These are phyloP conservation scores for Teunomyces panamensis DNA, from an alignment of 805 yeast genomes.

Conservation along the genomic window DNA sequence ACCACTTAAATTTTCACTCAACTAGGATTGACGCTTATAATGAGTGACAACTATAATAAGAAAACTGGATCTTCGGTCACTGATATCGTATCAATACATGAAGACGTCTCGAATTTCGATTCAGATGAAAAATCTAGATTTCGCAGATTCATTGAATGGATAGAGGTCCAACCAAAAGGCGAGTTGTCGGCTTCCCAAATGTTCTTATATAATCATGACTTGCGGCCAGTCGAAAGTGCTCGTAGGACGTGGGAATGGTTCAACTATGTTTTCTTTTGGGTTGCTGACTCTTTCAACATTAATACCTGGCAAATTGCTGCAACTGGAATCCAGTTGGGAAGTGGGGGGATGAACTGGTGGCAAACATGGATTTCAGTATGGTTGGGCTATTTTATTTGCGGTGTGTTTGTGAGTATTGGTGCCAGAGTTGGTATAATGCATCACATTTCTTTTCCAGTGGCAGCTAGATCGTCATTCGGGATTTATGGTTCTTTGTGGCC, in stretches of 20 bases:
- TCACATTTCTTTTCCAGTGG: slow-evolving; percentile 83
- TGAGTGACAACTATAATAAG: background rate
- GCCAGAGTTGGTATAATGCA: slow-evolving; percentile 79
- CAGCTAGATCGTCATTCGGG: slow-evolving; percentile 81
- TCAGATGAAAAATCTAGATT: background rate
- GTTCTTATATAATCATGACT: slow-evolving; percentile 70
- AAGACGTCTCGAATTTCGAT: background rate
- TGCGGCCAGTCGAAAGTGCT: slow-evolving; percentile 70
- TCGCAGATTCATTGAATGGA: background rate
- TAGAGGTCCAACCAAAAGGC: slow-evolving; percentile 34
- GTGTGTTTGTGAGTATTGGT: slow-evolving; percentile 63
- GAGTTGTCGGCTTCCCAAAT: slow-evolving; percentile 55
- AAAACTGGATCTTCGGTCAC: background rate
- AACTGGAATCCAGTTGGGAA: slow-evolving; percentile 64
- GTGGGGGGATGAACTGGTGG: slow-evolving; percentile 78
- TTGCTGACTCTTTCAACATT: slow-evolving; percentile 85
- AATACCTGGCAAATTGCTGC: slow-evolving; percentile 92
- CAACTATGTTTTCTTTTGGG: slow-evolving; percentile 78
- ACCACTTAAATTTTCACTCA: background rate
- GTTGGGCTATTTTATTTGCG: slow-evolving; percentile 75
- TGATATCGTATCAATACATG: background rate
- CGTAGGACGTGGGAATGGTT: slow-evolving; percentile 87
- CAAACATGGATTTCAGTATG: slow-evolving; percentile 86
- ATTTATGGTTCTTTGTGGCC: slow-evolving; percentile 88
- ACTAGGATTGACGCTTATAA: background rate